Conservation (phyloP, 2,329 filamentous ascomycete genomes). For the Stemphylium beticola region DNA sequence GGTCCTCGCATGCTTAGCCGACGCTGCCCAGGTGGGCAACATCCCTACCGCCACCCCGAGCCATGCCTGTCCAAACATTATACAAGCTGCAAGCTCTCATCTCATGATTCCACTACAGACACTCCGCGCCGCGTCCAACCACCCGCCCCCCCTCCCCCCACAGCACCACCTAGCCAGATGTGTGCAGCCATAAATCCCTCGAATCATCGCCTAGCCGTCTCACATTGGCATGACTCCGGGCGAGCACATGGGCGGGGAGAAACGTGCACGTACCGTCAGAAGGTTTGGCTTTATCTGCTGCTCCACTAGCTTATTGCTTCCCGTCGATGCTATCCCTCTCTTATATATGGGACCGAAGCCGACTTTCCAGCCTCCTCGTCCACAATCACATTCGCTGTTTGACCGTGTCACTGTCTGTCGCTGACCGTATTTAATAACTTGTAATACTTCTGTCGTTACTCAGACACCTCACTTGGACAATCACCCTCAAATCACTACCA, state of each 20-base stretch:
- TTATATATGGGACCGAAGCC: conserved; percentile 32
- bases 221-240: conserved; percentile 4
- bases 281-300: conserved; percentile 12
- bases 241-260: conserved; percentile 7
- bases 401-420: conserved; percentile 29
- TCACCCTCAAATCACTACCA: conserved; percentile 11
- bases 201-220: conserved; percentile 9
- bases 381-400: conserved; percentile 40
- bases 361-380: conserved; percentile 21
- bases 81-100: too few relatives aligned
- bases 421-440: conserved; percentile 24
- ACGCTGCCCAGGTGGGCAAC: not conserved
- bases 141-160: not conserved
- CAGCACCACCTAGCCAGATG: conserved; percentile 3
- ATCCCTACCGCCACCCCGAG: conserved; percentile 1
- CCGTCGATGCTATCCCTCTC: conserved; percentile 30
- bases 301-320: conserved; percentile 27
- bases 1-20: too few relatives aligned
- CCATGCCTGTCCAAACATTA: not conserved
- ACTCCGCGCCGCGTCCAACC: not conserved
- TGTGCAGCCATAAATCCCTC: not conserved
- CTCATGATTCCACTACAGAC: not conserved
- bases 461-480: conserved; percentile 5
- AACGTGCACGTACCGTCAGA: conserved; percentile 14
- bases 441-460: conserved; percentile 17